These are phyloP conservation scores for Populus trichocarpa DNA, from an alignment of 441 rosid species.

Conservation along the genomic window DNA sequence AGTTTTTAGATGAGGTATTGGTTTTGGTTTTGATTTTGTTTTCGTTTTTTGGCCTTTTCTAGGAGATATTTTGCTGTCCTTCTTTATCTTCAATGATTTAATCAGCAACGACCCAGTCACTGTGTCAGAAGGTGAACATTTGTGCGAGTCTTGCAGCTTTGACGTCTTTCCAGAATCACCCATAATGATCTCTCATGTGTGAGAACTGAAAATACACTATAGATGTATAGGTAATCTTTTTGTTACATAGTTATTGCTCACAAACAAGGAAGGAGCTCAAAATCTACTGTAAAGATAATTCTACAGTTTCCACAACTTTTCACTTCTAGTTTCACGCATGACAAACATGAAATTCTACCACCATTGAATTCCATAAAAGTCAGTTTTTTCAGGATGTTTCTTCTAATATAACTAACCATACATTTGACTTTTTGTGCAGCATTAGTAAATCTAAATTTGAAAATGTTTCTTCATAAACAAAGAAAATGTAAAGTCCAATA, in stretches of 20 bases:
- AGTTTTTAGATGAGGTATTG: constrained; percentile 35
- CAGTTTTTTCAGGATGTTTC: background rate
- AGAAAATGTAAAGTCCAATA: background rate
- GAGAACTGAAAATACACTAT: constrained; percentile 13
- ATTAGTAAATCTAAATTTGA: background rate
- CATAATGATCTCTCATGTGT: constrained; percentile 32
- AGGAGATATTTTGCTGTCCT: constrained; percentile 26
- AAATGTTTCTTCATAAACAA: background rate
- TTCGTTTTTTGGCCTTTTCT: constrained; percentile 37
- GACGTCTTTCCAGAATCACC: constrained; percentile 27
- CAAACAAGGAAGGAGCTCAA: background rate
- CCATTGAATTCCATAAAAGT: background rate
- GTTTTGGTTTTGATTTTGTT: constrained; percentile 25
- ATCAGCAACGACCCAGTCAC: constrained; percentile 54
- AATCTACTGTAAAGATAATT: background rate
- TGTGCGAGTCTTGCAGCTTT: constrained; percentile 29
- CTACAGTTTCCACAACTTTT: background rate
- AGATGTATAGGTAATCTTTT: background rate
- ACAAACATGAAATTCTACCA: background rate
- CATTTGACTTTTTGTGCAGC: background rate
- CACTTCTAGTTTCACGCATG: background rate
- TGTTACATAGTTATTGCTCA: background rate
- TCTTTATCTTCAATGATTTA: constrained; percentile 49
- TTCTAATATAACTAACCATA: background rate
- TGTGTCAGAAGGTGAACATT: constrained; percentile 38